Conservation (phyloP, 2,329 filamentous ascomycete species). For the Sordariomycetes sp. region DNA sequence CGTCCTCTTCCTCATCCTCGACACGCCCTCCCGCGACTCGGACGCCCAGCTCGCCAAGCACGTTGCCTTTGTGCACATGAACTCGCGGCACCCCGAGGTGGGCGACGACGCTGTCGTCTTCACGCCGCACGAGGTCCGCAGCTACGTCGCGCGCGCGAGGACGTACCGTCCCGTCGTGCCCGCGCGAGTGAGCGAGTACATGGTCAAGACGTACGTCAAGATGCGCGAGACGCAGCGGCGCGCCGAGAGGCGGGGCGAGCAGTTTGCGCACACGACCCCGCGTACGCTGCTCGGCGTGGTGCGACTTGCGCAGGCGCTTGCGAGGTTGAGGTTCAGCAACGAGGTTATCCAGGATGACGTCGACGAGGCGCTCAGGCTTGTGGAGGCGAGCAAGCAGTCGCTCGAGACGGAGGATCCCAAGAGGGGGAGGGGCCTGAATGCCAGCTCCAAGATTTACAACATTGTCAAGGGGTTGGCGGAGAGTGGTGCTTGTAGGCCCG, state of each 20-base stretch:
- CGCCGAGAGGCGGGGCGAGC: constrained; percentile 81
- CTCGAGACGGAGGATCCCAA: constrained; percentile 59
- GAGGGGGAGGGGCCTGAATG: constrained; percentile 61
- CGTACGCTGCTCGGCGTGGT: constrained; percentile 88
- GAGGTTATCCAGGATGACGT: constrained; percentile 84
- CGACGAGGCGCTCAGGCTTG: constrained; percentile 80
- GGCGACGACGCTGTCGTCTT: constrained; percentile 56
- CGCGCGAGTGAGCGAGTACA: constrained; percentile 80
- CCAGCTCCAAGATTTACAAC: constrained; percentile 87
- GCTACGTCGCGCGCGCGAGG: constrained; percentile 88
- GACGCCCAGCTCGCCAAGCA: constrained; percentile 93
- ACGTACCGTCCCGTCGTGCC: constrained; percentile 81
- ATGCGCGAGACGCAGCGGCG: constrained; percentile 86
- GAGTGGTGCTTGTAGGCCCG: constrained; percentile 70
- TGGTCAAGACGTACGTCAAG: constrained; percentile 91
- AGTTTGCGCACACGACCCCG: constrained; percentile 87
- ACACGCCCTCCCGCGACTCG: constrained; percentile 77
- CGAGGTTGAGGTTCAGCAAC: constrained; percentile 77
- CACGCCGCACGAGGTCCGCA: constrained; percentile 81
- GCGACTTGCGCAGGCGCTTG: constrained; percentile 85
- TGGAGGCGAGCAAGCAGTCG: constrained; percentile 88
- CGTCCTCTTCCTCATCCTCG: constrained; percentile 89
- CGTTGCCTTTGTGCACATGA: constrained; percentile 94
- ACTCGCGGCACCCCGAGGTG: constrained; percentile 79
- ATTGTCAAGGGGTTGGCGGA: constrained; percentile 82